Percentiles rank a stretch among this genome's conserved stretches.
phyloP scores from a whole-genome alignment of 805 yeast genomes.

The Wickerhamiella azyma region DNA sequence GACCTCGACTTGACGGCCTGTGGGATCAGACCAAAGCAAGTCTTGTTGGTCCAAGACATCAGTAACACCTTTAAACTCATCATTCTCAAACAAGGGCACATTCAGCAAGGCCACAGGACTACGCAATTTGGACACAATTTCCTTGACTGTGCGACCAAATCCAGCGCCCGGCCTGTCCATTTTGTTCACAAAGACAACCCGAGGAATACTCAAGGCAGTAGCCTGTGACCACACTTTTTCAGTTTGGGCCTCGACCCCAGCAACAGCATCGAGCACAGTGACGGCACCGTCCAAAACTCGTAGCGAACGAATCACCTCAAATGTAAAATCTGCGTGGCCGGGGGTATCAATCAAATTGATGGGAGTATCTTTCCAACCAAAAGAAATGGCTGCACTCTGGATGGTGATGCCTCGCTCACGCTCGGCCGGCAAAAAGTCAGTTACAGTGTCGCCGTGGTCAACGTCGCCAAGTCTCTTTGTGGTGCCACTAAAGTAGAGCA shows the following conservation, averaged over 20 bases:
- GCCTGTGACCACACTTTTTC: slow-evolving; percentile 96
- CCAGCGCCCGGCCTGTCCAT: slow-evolving; percentile 98
- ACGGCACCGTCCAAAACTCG: slow-evolving; percentile 92
- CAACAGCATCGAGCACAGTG: slow-evolving; percentile 84
- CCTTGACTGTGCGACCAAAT: slow-evolving; percentile 76
- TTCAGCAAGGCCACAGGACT: slow-evolving; percentile 66
- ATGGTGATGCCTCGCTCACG: slow-evolving; percentile 89
- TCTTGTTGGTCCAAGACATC: slow-evolving; percentile 57
- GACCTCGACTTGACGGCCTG: slow-evolving; percentile 42
- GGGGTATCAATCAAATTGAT: slow-evolving; percentile 93
- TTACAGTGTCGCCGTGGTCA: slow-evolving; percentile 92
- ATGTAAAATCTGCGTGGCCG: slow-evolving; percentile 95
- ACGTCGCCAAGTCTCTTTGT: slow-evolving; percentile 75
- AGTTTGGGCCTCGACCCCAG: slow-evolving; percentile 97
- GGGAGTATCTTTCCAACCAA: slow-evolving; percentile 66
- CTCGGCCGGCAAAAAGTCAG: slow-evolving; percentile 83
- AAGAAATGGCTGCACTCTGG: slow-evolving; percentile 88
- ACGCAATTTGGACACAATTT: slow-evolving; percentile 58
- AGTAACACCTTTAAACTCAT: slow-evolving; percentile 54
- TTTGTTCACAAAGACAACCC: slow-evolving; percentile 71
- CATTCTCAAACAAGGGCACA: slow-evolving; percentile 53
- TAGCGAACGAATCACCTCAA: slow-evolving; percentile 80
- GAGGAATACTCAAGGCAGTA: slow-evolving; percentile 49
- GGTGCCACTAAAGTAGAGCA: slow-evolving; percentile 80
- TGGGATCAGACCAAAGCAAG: slow-evolving; percentile 31